Percentiles rank a stretch among this genome's conserved stretches.
These are phyloP conservation scores for Podospora sp. DNA, from an alignment of 495 filamentous ascomycete species.

Conservation along the genomic window DNA sequence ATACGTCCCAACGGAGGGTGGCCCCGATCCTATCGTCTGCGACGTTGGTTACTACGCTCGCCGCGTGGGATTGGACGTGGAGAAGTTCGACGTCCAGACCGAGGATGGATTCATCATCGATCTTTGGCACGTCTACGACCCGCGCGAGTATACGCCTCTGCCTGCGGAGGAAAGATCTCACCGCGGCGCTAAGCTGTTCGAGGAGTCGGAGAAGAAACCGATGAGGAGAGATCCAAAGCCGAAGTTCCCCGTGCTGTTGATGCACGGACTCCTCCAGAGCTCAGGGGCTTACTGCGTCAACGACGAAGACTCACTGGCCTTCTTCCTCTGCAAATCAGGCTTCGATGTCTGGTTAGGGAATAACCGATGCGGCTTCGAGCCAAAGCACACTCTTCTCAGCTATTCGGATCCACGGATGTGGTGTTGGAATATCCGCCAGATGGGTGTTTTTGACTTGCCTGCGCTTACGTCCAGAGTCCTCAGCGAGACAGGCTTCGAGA, in stretches of 20 bases:
- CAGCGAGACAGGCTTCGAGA: constrained; percentile 78
- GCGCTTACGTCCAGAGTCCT: constrained; percentile 84
- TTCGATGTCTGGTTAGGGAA: constrained; percentile 98
- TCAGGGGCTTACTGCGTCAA: constrained; percentile 88
- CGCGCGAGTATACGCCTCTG: constrained; percentile 63
- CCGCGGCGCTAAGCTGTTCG: constrained; percentile 48
- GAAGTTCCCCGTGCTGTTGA: constrained; percentile 85
- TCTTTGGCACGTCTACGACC: constrained; percentile 89
- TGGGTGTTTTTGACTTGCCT: constrained; percentile 89
- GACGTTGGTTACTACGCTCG: constrained; percentile 87
- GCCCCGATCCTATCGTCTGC: constrained; percentile 73
- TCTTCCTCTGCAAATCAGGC: constrained; percentile 88
- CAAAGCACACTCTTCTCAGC: constrained; percentile 70
- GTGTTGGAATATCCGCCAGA: constrained; percentile 95
- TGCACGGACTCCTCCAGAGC: constrained; percentile 87
- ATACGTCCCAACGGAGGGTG: constrained; percentile 74
- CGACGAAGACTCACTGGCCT: constrained; percentile 87
- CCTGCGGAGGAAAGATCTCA: constrained; percentile 42
- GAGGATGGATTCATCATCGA: constrained; percentile 93
- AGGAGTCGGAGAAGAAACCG: constrained; percentile 21
- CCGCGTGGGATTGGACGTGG: constrained; percentile 84
- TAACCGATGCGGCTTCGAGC: constrained; percentile 85
- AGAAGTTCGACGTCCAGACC: constrained; percentile 82
- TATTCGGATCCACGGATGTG: constrained; percentile 89
- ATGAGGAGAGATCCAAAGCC: constrained; percentile 48